These are phyloP conservation scores for Avena sativa DNA, from an alignment of 176 grass and related monocot species.

Conservation along the genomic window DNA sequence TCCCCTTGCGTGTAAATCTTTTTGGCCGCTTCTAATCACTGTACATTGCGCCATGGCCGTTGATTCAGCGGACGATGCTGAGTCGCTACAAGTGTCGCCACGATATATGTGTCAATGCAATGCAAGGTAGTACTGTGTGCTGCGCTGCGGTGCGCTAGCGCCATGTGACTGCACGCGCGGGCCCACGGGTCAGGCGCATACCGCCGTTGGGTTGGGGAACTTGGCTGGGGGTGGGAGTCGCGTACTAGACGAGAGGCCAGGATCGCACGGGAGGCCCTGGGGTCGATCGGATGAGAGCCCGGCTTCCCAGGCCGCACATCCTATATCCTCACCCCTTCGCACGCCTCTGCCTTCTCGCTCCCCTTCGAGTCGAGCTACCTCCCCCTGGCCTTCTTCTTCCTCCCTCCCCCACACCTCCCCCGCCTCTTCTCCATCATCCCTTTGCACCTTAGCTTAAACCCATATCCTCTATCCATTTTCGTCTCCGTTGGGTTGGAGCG, in stretches of 20 bases:
- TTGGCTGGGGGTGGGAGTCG: background rate
- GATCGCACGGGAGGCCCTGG: conserved; percentile 52
- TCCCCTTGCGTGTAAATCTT: background rate
- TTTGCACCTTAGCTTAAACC: conserved; percentile 19
- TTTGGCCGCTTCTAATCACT: background rate
- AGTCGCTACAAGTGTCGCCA: background rate
- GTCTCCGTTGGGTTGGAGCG: background rate
- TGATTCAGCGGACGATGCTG: background rate
- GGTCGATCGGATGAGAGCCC: conserved; percentile 32
- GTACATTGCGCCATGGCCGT: conserved; percentile 6
- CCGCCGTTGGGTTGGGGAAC: background rate
- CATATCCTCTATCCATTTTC: background rate
- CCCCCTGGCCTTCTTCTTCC: background rate
- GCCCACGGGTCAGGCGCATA: conserved; percentile 17
- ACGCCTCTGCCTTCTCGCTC: background rate
- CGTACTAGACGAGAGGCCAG: conserved; percentile 57
- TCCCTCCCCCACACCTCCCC: background rate
- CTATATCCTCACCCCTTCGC: conserved; percentile 52
- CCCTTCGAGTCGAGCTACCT: background rate
- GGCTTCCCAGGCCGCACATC: conserved; percentile 57
- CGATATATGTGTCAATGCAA: background rate
- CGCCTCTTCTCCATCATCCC: background rate
- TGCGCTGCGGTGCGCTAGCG: background rate
- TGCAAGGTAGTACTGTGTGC: too few species aligned
- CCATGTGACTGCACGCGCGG: conserved; percentile 2